Evolutionary conservation across 2,329 filamentous ascomycete species (phyloP).

Genomic region (Proliferodiscus dingleyae): DNA sequence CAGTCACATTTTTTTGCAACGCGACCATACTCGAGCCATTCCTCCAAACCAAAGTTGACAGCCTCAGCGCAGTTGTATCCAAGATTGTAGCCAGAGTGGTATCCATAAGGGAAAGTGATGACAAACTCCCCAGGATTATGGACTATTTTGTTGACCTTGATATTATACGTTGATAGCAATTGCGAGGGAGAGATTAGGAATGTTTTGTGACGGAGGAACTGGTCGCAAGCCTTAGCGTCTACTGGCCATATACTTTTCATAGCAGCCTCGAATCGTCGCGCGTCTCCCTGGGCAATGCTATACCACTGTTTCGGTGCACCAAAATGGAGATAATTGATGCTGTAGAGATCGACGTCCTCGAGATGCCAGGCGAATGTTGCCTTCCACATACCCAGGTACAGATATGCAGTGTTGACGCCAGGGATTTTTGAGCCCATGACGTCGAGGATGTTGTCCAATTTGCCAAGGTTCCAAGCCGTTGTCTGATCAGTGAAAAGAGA

Average conservation of each 20-base stretch:
- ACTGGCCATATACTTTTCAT: conserved; percentile 96
- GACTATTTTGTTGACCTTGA: conserved; percentile 92
- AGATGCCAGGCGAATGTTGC: conserved; percentile 98
- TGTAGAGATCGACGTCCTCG: conserved; percentile 97
- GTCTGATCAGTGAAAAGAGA: conserved; percentile 87
- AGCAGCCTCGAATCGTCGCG: conserved; percentile 83
- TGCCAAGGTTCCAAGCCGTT: conserved; percentile 88
- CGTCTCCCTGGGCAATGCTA: conserved; percentile 94
- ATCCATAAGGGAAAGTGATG: conserved; percentile 96
- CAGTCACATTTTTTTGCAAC: conserved; percentile 97
- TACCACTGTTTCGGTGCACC: conserved; percentile 99
- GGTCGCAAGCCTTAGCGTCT: conserved; percentile 91
- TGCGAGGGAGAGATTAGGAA: conserved; percentile 92
- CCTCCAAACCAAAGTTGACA: conserved; percentile 94
- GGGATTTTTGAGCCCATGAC: conserved; percentile 93
- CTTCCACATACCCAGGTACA: conserved; percentile 99
- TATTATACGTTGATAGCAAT: conserved; percentile 81
- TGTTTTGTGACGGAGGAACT: conserved; percentile 95
- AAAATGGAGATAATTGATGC: conserved; percentile 99
- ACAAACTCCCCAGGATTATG: conserved; percentile 97
- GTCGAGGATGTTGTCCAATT: conserved; percentile 87
- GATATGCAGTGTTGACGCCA: conserved; percentile 94
- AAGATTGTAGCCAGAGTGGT: conserved; percentile 95
- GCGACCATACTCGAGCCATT: conserved; percentile 91
- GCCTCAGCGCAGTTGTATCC: conserved; percentile 99